Evolutionary conservation across 2,329 filamentous ascomycete species (phyloP), one percentile per base, ranked within the genome.

Genomic region (Pseudocercospora fijiensis): DNA sequence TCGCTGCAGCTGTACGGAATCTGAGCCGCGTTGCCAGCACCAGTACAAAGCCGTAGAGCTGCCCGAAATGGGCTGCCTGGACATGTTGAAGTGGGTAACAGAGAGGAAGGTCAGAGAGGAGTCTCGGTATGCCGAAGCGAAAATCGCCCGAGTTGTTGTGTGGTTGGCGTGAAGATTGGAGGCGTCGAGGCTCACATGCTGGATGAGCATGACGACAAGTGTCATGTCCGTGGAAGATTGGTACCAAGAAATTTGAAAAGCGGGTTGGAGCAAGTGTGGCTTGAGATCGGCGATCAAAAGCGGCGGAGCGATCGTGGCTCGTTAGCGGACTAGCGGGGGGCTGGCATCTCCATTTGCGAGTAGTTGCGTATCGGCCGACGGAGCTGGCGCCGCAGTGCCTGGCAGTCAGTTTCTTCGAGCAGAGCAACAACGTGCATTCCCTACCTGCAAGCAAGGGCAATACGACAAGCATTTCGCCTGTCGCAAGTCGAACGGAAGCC

Each of bases 301-400:
- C 22, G 43, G 5, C 2, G 18, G 37, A 41, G 45, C 45, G 51
- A 30, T 41, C 28, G 53, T 56, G 53, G 53, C 53, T 56, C 20
- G 51, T 53, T 27, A 30, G 51, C 26, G 51, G 2, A 24, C 13
- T 53, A 24, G 51, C 53, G 53, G 53, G 30, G 53, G 20, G 16
- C 53, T 56, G 53, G 53, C 53, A 56, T 56, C 52, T 56, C 28
- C 8, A 56, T 56, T 56, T 28, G 28, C 52, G 16, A 30, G 52
- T 56, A n/a, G n/a, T 56, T 27, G 22, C 52, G 28, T 56, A 41
- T 22, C 28, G 28, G 37, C 33, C 33, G 13, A 33, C 53, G 53
- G 53, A 56, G n/a, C 53, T 56, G 27, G 27, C 53, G 28, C 53
- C 53, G 53, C 28, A 16, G 28, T 33, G 10, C 10, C 45, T 51